Base-by-base conservation (phyloP, 129 eudicot species). In the Mikania micrantha region DNA sequence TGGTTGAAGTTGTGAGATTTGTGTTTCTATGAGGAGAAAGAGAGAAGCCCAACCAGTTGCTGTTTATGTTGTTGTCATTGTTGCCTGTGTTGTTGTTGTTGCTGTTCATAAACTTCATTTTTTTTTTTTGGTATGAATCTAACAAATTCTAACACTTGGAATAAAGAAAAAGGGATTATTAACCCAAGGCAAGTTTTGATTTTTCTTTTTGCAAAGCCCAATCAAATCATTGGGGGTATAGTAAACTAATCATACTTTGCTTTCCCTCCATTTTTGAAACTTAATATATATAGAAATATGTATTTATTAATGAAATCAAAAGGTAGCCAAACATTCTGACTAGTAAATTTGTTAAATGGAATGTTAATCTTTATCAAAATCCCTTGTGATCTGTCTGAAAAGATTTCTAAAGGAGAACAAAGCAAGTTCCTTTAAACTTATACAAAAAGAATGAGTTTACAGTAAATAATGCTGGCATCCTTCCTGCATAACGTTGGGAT, bases 41-140 rank as follows among this genome's bases (percentile, higher is more conserved):
- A 72, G 97, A 85, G 84, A 91, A 87, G 16, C 95, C 97, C 48
- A 91, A 69, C 92, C 92, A 88, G 82, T 83, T 86, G 75, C 69
- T 84, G 29, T 35, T 66, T 41, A 34, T 79, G 57, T 60, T 74
- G 29, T 22, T 70, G 35, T 72, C 71, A 69, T 75, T 77, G 54
- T 64, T 15, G n/a, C n/a, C n/a, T n/a, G 71, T 69, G 72, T 60
- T 57, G 60, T 35, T 78, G 78, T 73, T 73, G 64, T 66, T 74
- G 76, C 80, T 85, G 79, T 75, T 76, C 60, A 80, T 49, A 29
- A 89, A 74, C 82, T 89, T 89, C 91, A 90, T 90, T 5, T 66
- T 75, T 75, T 35, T 47, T 90, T 5, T 66, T 75, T 75, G 28
- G 47, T 48, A 54, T 62, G 62, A 63, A 48, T 48, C 59, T 35